Evolutionary conservation across 805 yeast species (phyloP), one percentile per base, ranked within the genome.

Genomic region (Barnettozyma californica): DNA sequence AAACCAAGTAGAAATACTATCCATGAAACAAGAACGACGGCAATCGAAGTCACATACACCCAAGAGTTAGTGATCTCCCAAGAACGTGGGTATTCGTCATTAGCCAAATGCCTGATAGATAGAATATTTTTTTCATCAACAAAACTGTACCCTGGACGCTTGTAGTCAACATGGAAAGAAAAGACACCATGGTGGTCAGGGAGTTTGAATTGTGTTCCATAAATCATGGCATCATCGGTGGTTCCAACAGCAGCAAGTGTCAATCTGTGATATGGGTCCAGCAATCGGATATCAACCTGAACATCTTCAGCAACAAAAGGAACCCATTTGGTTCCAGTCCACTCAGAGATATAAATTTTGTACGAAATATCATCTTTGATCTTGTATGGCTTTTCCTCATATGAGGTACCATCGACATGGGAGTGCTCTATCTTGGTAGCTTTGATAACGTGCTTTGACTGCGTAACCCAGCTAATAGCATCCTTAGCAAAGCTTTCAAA

Each of bases 181-280:
- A 90, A 94, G 78, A 94, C 86, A 49, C 99, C 99, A 67, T 94
- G 96, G 61, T 90, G 97, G 66, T 92, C 97, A 20, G 99, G 99
- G 35, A 89, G 68, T 42, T 75, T 76, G 67, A 94, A 89, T 18
- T 70, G 63, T 43, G 64, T 69, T 36, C 75, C 60, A 60, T 81
- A 83, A n/a, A 75, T 66, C 5, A 70, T 66, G 2, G 58, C 61
- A 11, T 68, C 69, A 27, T 68, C 68, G 8, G 59, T 65, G 2
- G 60, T 47, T 3, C 70, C 65, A 9, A 71, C 62, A 26, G 76
- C 73, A 18, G 65, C 57, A 60, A 94, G 69, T 52, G 76, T 81
- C 49, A 92, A 63, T 62, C 99, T 81, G 63, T 90, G 90, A 71
- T 92, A 94, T 39, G 99, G 99, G 65, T 94, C 98, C 54, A 94